phyloP scores from a whole-genome alignment of 2,329 filamentous ascomycete genomes.

The Ploettnerulaceae sp. region DNA sequence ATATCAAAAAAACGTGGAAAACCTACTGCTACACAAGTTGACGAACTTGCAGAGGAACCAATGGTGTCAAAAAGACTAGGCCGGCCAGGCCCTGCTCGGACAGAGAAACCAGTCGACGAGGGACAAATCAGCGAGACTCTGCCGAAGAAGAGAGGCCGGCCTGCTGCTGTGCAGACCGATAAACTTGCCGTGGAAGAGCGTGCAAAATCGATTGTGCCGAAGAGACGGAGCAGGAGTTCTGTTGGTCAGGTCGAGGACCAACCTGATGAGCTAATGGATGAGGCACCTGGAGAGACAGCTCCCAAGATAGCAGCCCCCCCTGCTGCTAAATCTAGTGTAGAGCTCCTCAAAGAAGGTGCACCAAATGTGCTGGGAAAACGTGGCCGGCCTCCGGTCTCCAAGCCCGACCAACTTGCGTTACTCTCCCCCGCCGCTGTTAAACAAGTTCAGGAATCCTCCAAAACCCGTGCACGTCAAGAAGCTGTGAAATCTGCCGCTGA shows the following conservation, averaged over 20 bases:
- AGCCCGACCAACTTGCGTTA: neutral
- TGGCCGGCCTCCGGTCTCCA: neutral
- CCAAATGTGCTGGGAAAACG: conserved; percentile 8
- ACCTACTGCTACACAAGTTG: neutral
- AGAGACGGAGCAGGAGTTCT: conserved; percentile 9
- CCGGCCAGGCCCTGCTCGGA: neutral
- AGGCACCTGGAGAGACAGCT: neutral
- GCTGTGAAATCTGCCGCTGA: neutral
- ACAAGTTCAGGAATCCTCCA: neutral
- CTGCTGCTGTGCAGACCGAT: neutral
- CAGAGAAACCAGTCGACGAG: neutral
- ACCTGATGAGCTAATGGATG: neutral
- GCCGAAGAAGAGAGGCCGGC: neutral
- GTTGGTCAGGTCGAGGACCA: neutral
- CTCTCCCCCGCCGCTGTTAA: neutral
- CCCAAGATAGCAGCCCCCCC: neutral
- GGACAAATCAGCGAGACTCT: neutral
- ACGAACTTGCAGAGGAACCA: neutral
- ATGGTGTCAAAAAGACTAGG: conserved; percentile 6
- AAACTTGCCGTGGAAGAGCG: neutral
- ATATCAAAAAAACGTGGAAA: neutral
- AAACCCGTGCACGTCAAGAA: neutral
- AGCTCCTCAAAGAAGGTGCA: neutral
- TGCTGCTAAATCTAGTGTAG: neutral
- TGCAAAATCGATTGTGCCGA: neutral